Percentiles rank a stretch among this genome's conserved stretches.
These are phyloP conservation scores for Lycium barbarum DNA, from an alignment of 257 asterid genomes.

Conservation along the genomic window DNA sequence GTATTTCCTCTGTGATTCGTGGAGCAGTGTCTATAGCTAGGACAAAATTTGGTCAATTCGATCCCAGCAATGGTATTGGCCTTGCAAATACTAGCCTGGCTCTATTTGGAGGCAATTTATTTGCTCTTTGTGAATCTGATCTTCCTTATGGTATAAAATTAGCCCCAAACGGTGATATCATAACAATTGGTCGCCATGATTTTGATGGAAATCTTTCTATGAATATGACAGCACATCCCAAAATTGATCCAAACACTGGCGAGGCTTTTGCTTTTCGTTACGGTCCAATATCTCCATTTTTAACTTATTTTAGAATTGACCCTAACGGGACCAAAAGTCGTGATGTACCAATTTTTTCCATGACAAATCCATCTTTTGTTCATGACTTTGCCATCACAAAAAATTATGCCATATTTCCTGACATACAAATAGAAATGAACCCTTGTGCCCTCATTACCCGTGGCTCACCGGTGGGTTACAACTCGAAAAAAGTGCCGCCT, in stretches of 20 bases:
- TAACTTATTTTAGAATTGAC: too few species aligned
- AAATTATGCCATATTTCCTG: too few species aligned
- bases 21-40: slow-evolving; percentile 58
- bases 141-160: slow-evolving; percentile 60
- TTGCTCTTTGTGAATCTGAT: slow-evolving; percentile 61
- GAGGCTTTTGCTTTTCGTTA: too few species aligned
- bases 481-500: slow-evolving; percentile 59
- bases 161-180: slow-evolving; percentile 52
- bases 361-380: too few species aligned
- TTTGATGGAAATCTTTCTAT: too few species aligned
- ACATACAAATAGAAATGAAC: too few species aligned
- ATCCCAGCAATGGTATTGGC: slow-evolving; percentile 59
- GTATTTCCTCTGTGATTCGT: slow-evolving; percentile 59
- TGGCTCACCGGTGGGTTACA: slow-evolving; percentile 56
- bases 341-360: too few species aligned
- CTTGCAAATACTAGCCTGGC: slow-evolving; percentile 72
- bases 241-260: too few species aligned
- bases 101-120: slow-evolving; percentile 36
- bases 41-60: slow-evolving; percentile 52
- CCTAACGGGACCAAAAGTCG: too few species aligned
- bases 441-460: slow-evolving; percentile 47
- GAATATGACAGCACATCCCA: too few species aligned
- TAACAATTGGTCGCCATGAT: slow-evolving; percentile 46
- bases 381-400: too few species aligned
- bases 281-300: too few species aligned